Conservation (phyloP, 169 alveolate species). For the Perkinsus marinus region DNA sequence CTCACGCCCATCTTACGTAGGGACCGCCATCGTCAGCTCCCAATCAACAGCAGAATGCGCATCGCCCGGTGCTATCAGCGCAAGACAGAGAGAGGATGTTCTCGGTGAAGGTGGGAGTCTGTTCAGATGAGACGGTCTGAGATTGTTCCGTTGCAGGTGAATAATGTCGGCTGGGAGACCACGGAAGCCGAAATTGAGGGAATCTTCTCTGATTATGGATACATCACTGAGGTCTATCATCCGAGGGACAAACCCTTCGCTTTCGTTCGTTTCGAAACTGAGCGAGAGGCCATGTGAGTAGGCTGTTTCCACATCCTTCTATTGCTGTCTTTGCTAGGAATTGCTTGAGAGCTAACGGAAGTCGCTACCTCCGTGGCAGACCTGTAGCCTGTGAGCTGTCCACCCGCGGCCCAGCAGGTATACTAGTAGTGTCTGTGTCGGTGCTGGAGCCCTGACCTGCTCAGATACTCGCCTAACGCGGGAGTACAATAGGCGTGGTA, state of each 20-base stretch:
- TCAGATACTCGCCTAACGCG: not conserved
- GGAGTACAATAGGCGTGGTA: not conserved
- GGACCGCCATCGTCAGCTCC: not conserved
- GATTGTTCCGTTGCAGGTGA: not conserved
- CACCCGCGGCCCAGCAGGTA: not conserved
- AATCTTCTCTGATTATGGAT: not conserved
- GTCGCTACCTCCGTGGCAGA: not conserved
- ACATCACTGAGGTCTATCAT: not conserved
- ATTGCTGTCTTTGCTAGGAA: not conserved
- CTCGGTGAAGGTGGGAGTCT: not conserved
- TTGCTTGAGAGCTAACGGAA: not conserved
- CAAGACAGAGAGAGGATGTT: not conserved
- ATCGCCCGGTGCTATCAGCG: not conserved
- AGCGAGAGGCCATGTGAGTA: not conserved
- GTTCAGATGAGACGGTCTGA: not conserved
- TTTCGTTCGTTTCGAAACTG: not conserved
- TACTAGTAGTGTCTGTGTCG: not conserved
- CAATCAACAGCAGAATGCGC: not conserved
- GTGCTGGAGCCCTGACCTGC: not conserved
- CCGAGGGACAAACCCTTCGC: not conserved
- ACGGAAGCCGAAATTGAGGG: not conserved
- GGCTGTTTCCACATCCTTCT: not conserved
- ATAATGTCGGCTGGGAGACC: not conserved
- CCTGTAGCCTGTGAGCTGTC: not conserved
- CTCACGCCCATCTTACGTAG: too few relatives aligned